Conservation (phyloP, 352 stramenopile genomes). For the Pythium brassicae region DNA sequence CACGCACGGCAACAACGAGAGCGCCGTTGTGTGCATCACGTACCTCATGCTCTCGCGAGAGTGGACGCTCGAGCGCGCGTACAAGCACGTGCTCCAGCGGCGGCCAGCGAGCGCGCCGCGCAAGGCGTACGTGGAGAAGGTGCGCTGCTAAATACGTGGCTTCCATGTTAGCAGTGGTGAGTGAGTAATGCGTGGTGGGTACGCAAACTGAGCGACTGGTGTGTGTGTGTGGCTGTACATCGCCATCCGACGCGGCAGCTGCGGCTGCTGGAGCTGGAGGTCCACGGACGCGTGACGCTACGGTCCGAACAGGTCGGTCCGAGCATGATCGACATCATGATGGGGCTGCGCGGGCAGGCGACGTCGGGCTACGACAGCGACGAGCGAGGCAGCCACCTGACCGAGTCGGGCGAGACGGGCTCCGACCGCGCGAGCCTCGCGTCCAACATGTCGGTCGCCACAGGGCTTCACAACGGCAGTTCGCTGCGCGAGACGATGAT, state of each 20-base stretch:
- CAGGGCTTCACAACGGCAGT: slow-evolving; percentile 39
- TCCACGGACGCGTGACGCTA: slow-evolving; percentile 57
- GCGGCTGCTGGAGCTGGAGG: slow-evolving; percentile 43
- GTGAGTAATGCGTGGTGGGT: not conserved
- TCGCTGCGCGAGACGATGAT: slow-evolving; percentile 64
- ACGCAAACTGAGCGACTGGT: not conserved
- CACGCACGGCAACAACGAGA: slow-evolving; percentile 70
- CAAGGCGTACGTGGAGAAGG: slow-evolving; percentile 66
- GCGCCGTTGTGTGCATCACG: slow-evolving; percentile 59
- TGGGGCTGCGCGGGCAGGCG: slow-evolving; percentile 44
- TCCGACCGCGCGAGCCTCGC: slow-evolving; percentile 53
- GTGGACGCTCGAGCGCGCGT: slow-evolving; percentile 59
- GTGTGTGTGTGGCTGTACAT: slow-evolving; percentile 4
- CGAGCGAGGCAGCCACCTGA: slow-evolving; percentile 41
- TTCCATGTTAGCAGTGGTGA: not conserved
- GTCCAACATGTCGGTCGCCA: slow-evolving; percentile 57
- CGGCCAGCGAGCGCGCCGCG: slow-evolving; percentile 52
- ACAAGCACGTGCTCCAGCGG: slow-evolving; percentile 55
- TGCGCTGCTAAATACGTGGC: slow-evolving; percentile 9
- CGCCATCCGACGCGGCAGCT: slow-evolving; percentile 21
- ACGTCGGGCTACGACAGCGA: slow-evolving; percentile 28
- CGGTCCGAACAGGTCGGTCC: slow-evolving; percentile 53
- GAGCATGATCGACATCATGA: slow-evolving; percentile 77
- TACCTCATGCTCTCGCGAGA: slow-evolving; percentile 55
- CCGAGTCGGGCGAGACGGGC: slow-evolving; percentile 31